A percentile compares a stretch with the other conserved stretches of the same genome.
These are phyloP conservation scores for Didymosphaeria variabile DNA, from an alignment of 2,329 filamentous ascomycete species.

Conservation along the genomic window DNA sequence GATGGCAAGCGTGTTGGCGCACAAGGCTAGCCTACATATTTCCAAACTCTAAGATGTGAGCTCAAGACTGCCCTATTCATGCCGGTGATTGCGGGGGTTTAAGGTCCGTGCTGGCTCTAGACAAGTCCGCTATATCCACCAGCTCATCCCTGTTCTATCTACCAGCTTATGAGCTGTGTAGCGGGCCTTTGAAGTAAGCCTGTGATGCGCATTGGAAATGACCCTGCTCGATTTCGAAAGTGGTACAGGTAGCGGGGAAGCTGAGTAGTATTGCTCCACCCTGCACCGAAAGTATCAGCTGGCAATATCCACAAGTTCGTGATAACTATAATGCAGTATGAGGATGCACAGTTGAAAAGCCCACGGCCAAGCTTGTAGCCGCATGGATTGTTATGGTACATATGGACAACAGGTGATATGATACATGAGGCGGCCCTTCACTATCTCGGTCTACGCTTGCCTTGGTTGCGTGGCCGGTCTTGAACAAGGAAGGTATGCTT, in stretches of 20 bases:
- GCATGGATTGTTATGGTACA: conserved; percentile 32
- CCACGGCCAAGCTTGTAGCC: conserved; percentile 13
- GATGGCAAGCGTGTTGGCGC: not conserved
- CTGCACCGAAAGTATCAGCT: not conserved
- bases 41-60: not conserved
- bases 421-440: conserved; percentile 22
- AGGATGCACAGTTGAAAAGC: not conserved
- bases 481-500: conserved; percentile 91
- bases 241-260: not conserved
- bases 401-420: conserved; percentile 25
- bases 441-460: conserved; percentile 71
- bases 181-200: not conserved
- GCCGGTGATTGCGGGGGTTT: not conserved
- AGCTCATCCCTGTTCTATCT: not conserved
- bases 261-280: not conserved
- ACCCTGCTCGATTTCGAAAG: not conserved
- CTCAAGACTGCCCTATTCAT: conserved; percentile 2
- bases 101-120: conserved; percentile 1
- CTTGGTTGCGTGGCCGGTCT: conserved; percentile 85
- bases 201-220: not conserved
- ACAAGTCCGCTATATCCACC: not conserved
- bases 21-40: not conserved
- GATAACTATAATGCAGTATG: not conserved
- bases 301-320: not conserved
- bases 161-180: not conserved